phyloP scores from a whole-genome alignment of 495 filamentous ascomycete genomes.

The Penicillium canariense region DNA sequence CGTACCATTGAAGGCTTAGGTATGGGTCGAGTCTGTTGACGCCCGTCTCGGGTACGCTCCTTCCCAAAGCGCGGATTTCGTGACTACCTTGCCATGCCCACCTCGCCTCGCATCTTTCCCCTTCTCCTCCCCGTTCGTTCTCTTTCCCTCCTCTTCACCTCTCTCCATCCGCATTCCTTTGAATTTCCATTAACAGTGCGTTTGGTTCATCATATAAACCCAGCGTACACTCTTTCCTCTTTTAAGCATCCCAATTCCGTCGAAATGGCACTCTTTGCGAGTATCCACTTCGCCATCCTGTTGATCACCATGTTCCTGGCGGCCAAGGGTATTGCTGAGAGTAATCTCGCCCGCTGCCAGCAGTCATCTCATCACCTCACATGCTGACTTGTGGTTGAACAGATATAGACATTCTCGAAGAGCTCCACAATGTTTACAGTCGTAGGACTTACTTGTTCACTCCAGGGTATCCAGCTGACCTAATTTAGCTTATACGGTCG shows the following conservation, averaged over 20 bases:
- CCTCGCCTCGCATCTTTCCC: constrained; percentile 4
- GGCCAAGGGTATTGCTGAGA: background rate
- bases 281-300: background rate
- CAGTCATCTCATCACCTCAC: background rate
- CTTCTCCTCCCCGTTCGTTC: constrained; percentile 2
- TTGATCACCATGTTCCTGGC: background rate
- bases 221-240: background rate
- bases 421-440: background rate
- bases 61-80: background rate
- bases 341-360: background rate
- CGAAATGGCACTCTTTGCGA: background rate
- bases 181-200: background rate
- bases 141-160: constrained; percentile 1
- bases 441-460: background rate
- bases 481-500: background rate
- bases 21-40: background rate
- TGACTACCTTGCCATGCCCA: background rate
- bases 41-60: background rate
- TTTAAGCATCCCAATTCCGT: background rate
- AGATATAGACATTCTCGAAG: constrained; percentile 5
- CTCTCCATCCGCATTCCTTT: background rate
- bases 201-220: background rate
- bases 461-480: background rate
- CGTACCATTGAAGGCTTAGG: background rate
- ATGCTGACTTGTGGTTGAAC: background rate